A percentile compares a stretch with the other conserved stretches of the same genome.
phyloP scores from a whole-genome alignment of 352 stramenopile species.

The Stramenopiles sp. region DNA sequence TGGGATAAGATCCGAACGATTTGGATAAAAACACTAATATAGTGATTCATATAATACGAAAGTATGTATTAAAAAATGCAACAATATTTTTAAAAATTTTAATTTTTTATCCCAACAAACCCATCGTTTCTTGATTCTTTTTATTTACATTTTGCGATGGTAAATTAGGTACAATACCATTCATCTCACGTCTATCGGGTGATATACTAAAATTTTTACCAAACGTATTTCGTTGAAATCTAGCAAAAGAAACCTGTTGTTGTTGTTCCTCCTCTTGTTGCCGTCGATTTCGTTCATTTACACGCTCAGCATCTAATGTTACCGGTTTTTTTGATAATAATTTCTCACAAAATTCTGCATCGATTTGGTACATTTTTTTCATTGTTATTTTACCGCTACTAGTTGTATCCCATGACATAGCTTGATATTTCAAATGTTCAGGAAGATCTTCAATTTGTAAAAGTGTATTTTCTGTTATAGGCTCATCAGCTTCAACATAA shows the following conservation, averaged over 20 bases:
- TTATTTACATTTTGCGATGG: not conserved
- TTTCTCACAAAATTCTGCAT: not conserved
- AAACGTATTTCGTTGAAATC: not conserved
- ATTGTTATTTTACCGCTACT: not conserved
- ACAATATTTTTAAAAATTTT: too few relatives aligned
- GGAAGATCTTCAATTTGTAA: not conserved
- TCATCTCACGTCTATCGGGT: not conserved
- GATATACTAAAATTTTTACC: not conserved
- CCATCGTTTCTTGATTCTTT: not conserved
- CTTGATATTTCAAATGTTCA: not conserved
- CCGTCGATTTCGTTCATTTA: not conserved
- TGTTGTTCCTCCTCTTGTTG: not conserved
- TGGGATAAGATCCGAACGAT: too few relatives aligned
- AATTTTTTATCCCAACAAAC: not conserved
- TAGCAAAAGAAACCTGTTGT: not conserved
- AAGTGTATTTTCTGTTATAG: not conserved
- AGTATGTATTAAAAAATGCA: too few relatives aligned
- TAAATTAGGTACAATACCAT: not conserved
- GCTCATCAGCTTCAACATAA: not conserved
- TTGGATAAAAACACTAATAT: too few relatives aligned
- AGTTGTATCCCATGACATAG: not conserved
- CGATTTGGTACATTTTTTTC: not conserved
- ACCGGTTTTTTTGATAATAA: not conserved
- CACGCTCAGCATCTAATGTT: not conserved
- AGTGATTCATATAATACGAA: too few relatives aligned